Evolutionary conservation across 306 rosid species (phyloP).

Genomic region (Oxytropis ochrocephala): DNA sequence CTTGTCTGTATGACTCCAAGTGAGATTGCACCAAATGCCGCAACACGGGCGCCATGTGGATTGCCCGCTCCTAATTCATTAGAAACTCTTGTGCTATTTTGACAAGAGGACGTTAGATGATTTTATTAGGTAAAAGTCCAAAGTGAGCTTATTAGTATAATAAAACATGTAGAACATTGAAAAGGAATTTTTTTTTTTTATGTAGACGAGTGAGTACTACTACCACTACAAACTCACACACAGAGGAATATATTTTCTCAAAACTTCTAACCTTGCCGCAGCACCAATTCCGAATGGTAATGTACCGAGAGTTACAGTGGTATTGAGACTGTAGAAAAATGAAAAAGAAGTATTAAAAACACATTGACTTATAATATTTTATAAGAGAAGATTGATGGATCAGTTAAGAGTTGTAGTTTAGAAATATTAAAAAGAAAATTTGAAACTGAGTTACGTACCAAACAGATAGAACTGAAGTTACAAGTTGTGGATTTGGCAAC

Average conservation of each 20-base stretch:
- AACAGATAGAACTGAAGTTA: slow-evolving; percentile 71
- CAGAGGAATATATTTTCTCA: too few relatives aligned
- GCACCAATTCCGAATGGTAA: slow-evolving; percentile 68
- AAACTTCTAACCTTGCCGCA: slow-evolving; percentile 50
- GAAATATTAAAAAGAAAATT: background rate
- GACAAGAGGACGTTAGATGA: background rate
- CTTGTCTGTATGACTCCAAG: slow-evolving; percentile 33
- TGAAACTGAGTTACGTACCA: slow-evolving; percentile 40
- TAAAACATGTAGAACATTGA: background rate
- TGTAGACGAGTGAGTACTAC: too few relatives aligned
- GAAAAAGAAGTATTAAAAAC: background rate
- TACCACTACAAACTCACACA: too few relatives aligned
- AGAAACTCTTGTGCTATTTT: slow-evolving; percentile 56
- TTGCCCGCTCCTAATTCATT: slow-evolving; percentile 77
- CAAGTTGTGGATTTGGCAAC: slow-evolving; percentile 76
- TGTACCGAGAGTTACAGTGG: slow-evolving; percentile 39
- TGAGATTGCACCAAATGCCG: slow-evolving; percentile 39
- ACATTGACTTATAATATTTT: background rate
- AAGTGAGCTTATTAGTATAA: background rate
- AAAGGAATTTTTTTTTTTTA: background rate
- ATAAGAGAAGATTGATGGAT: background rate
- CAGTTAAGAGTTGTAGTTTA: too few relatives aligned
- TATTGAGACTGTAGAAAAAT: slow-evolving; percentile 42
- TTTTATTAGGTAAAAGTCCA: background rate
- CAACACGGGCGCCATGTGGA: slow-evolving; percentile 44